Percentiles rank a stretch among this genome's conserved stretches.
Conservation (phyloP, 2,329 filamentous ascomycete species). For the Aspergillus ochraceus region DNA sequence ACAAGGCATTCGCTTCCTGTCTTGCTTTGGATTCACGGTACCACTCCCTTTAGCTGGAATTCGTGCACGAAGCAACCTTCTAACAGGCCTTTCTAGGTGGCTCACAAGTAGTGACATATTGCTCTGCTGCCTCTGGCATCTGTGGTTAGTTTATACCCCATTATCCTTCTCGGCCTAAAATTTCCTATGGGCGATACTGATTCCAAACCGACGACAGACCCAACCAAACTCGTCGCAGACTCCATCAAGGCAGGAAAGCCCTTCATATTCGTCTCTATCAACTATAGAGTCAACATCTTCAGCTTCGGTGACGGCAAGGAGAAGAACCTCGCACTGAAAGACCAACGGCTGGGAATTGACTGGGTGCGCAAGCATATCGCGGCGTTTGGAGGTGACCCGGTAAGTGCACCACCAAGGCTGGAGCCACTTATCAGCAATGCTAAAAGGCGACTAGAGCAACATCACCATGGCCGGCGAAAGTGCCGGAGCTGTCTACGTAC, state of each 20-base stretch:
- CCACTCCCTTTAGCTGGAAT: background rate
- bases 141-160: slow-evolving; percentile 36
- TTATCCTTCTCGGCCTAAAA: background rate
- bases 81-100: slow-evolving; percentile 29
- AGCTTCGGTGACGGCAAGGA: slow-evolving; percentile 45
- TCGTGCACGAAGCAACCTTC: background rate
- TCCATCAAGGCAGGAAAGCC: slow-evolving; percentile 37
- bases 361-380: slow-evolving; percentile 44
- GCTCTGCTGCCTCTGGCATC: slow-evolving; percentile 42
- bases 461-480: slow-evolving; percentile 50
- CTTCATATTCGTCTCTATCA: slow-evolving; percentile 45
- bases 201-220: slow-evolving; percentile 26
- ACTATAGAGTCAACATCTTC: slow-evolving; percentile 49
- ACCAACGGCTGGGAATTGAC: slow-evolving; percentile 34
- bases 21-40: slow-evolving; percentile 49
- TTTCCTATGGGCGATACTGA: background rate
- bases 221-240: slow-evolving; percentile 35
- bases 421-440: background rate
- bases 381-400: slow-evolving; percentile 42
- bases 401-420: slow-evolving; percentile 14
- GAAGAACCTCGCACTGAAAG: slow-evolving; percentile 43
- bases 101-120: slow-evolving; percentile 48
- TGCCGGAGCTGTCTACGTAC: slow-evolving; percentile 48
- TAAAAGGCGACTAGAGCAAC: slow-evolving; percentile 26
- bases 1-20: slow-evolving; percentile 34